Percentiles rank a stretch among this genome's conserved stretches.
Conservation (phyloP, 805 yeast species). For the Candida yuanshanica region DNA sequence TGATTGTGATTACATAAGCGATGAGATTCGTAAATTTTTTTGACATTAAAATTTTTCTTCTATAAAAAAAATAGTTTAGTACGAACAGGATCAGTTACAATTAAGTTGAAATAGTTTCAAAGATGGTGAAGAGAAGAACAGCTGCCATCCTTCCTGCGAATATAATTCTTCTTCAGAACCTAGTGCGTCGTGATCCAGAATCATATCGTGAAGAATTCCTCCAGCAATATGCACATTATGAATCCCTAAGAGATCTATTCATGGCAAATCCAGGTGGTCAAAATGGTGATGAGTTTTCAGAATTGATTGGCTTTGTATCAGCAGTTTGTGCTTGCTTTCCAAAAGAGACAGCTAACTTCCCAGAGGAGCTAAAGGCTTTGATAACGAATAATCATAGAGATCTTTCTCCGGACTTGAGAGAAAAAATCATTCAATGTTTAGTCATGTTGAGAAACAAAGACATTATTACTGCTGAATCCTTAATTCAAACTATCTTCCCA, state of each 20-base stretch:
- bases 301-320: constrained; percentile 82
- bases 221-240: constrained; percentile 90
- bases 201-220: constrained; percentile 92
- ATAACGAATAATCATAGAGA: constrained; percentile 73
- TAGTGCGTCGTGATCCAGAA: constrained; percentile 89
- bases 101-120: not conserved
- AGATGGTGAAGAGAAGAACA: constrained; percentile 83
- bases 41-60: constrained; percentile 1
- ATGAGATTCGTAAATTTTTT: constrained; percentile 14
- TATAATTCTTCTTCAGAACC: constrained; percentile 83
- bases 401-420: constrained; percentile 79
- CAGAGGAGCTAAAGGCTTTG: constrained; percentile 68
- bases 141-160: constrained; percentile 92
- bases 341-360: constrained; percentile 78
- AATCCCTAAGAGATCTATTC: constrained; percentile 83
- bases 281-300: constrained; percentile 53
- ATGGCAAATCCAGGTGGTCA: constrained; percentile 56
- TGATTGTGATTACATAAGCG: constrained; percentile 12
- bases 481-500: constrained; percentile 87
- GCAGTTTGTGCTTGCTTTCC: constrained; percentile 92
- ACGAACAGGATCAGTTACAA: not conserved
- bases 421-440: constrained; percentile 83
- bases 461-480: constrained; percentile 68
- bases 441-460: constrained; percentile 87
- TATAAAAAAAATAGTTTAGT: not conserved